Base-by-base conservation (phyloP, 1,139 yeast species). In the Debaryomyces coudertii region DNA sequence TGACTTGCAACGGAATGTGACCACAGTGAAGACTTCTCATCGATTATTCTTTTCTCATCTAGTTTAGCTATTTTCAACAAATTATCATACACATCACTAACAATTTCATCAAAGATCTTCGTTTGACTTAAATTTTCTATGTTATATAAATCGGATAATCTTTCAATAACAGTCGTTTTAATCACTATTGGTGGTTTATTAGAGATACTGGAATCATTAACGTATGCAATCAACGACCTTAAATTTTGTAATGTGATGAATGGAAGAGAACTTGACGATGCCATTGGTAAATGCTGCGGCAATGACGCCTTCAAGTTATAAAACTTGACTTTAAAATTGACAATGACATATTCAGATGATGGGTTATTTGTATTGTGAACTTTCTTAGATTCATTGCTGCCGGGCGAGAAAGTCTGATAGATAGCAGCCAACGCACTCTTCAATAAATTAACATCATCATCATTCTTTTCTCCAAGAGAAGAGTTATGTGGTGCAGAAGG, bases 261-360 rank as follows among this genome's bases (percentile, higher is more conserved):
- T 14, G 85, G 82, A 25, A 77, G 72, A 0, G 77, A 76, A 1
- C 80, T 73, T 1, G 77, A 60, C 1, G 83, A 68, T 14, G 85
- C 72, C 45, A 57, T 55, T 2, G 93, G 92, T 25, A 81, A 60
- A 12, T 65, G 63, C 15, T 66, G 55, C 1, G 92, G 89, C 39
- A 79, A 61, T 8, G 72, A 67, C 1, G 90, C 90, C 52, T 76
- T 80, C 49, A 86, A 65, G 53, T 85, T 85, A 45, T 70, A 71
- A 56, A 86, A 82, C 49, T 79, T 82, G 22, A 87, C 72, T 53
- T 80, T 84, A 52, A 83, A 76, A 57, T 85, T 87, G 40, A 85
- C 76, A 42, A 86, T 79, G 18, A 84, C 81, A 58, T 87, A 86
- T 55, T 81, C 66, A n/a, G 52, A 52, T 15, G 49, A 44, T 18